Evolutionary conservation across 495 filamentous ascomycete species (phyloP).

Genomic region (Aspergillus haitiensis): DNA sequence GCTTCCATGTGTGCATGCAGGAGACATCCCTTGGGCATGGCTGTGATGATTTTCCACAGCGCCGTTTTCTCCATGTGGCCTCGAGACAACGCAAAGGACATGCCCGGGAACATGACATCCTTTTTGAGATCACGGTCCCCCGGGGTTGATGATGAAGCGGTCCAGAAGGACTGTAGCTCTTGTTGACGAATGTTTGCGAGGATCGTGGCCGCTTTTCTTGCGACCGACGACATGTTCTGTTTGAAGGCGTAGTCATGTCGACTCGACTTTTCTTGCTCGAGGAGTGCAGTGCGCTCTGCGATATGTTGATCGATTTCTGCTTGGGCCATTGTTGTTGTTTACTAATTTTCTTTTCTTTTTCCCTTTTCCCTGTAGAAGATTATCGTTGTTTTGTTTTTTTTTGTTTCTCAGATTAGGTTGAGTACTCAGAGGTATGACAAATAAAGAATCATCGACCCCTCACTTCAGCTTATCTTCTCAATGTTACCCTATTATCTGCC

Average conservation of each 20-base stretch:
- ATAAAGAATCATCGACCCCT: no score
- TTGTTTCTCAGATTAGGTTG: no score
- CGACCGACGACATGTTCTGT: conserved; percentile 15
- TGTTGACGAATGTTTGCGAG: conserved; percentile 13
- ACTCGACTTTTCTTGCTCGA: conserved; percentile 14
- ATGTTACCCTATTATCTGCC: no score
- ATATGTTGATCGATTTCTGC: conserved; percentile 9
- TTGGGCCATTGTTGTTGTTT: conserved; percentile 4
- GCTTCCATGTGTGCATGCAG: conserved; percentile 23
- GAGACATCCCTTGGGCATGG: conserved; percentile 22
- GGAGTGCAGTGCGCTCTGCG: conserved; percentile 4
- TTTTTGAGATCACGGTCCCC: conserved; percentile 1
- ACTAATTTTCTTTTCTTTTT: no score
- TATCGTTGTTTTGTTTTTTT: no score
- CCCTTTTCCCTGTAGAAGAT: no score
- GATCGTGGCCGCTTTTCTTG: conserved; percentile 14
- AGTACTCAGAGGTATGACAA: no score
- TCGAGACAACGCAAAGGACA: conserved; percentile 18
- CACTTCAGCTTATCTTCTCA: no score
- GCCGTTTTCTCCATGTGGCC: conserved; percentile 14
- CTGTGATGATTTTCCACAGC: conserved; percentile 17
- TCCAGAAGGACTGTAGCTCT: conserved; percentile 15
- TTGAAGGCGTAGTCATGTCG: conserved; percentile 21
- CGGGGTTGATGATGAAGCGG: background rate
- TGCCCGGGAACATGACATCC: conserved; percentile 17